phyloP scores from a whole-genome alignment of 2,329 filamentous ascomycete genomes.

The Anthostomella pinea region DNA sequence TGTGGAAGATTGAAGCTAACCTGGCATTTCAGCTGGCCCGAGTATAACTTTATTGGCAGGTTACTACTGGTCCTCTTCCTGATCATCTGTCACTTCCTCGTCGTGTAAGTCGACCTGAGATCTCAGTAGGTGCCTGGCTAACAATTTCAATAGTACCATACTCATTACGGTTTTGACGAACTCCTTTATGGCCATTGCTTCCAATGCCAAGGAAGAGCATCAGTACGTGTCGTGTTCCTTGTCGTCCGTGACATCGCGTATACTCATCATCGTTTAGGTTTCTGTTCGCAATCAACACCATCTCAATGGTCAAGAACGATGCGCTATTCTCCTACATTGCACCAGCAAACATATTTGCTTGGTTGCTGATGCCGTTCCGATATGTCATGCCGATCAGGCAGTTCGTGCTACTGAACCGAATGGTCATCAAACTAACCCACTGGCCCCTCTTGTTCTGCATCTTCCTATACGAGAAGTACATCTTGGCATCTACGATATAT shows the following conservation, averaged over 20 bases:
- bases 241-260: constrained; percentile 8
- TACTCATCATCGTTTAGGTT: too few relatives aligned
- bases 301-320: constrained; percentile 98
- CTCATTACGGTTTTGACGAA: constrained; percentile 95
- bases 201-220: constrained; percentile 90
- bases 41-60: constrained; percentile 77
- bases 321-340: constrained; percentile 91
- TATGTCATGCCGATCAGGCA: constrained; percentile 75
- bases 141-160: constrained; percentile 61
- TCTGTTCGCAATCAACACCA: constrained; percentile 92
- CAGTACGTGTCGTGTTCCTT: constrained; percentile 43
- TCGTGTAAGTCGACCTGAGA: constrained; percentile 53
- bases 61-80: constrained; percentile 76
- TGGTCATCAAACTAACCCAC: constrained; percentile 86
- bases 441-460: constrained; percentile 84
- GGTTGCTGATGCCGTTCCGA: constrained; percentile 79
- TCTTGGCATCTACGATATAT: constrained; percentile 72
- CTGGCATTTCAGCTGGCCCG: constrained; percentile 53
- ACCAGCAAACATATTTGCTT: constrained; percentile 87
- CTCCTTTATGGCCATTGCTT: constrained; percentile 91
- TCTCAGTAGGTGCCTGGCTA: constrained; percentile 7
- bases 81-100: constrained; percentile 91
- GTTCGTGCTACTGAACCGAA: constrained; percentile 85
- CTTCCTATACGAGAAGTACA: constrained; percentile 79
- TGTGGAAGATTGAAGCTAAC: constrained; percentile 18